These are phyloP conservation scores for Chalciporus pseudorubinellus DNA, from an alignment of 768 basidiomycete species.

Conservation along the genomic window DNA sequence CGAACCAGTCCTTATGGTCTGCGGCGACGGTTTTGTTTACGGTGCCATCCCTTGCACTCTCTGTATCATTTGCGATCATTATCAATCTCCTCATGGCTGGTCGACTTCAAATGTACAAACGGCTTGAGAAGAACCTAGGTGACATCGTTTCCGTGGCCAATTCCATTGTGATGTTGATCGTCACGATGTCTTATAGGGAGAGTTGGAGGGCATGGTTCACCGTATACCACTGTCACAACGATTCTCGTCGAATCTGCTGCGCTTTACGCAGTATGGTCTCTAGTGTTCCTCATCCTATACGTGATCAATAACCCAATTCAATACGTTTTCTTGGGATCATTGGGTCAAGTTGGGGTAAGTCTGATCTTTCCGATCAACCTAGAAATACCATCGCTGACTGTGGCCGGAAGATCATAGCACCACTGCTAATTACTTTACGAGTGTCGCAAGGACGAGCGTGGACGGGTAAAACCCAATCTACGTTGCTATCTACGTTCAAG, in stretches of 20 bases:
- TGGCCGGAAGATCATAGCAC: conserved; percentile 1
- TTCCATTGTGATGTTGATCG: background rate
- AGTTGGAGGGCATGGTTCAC: background rate
- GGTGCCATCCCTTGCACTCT: too few relatives aligned
- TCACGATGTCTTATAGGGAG: background rate
- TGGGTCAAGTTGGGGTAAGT: conserved; percentile 3
- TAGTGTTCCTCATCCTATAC: conserved; percentile 1
- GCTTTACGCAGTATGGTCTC: conserved; percentile 2
- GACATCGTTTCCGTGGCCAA: background rate
- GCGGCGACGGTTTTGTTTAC: too few relatives aligned
- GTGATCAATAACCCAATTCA: background rate
- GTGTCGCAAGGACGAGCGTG: conserved; percentile 2
- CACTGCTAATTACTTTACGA: background rate
- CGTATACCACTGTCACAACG: background rate
- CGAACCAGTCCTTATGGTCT: too few relatives aligned
- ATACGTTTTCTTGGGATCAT: conserved; percentile 1
- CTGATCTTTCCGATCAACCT: background rate
- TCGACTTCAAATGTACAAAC: too few relatives aligned
- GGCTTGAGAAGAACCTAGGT: background rate
- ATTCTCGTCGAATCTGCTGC: conserved; percentile 2
- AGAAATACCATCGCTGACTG: background rate
- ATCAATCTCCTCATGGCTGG: too few relatives aligned
- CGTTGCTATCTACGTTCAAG: too few relatives aligned
- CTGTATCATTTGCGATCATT: too few relatives aligned
- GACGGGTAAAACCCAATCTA: background rate